Evolutionary conservation across 2,329 filamentous ascomycete species (phyloP).

Genomic region (Colletotrichum camelliae): DNA sequence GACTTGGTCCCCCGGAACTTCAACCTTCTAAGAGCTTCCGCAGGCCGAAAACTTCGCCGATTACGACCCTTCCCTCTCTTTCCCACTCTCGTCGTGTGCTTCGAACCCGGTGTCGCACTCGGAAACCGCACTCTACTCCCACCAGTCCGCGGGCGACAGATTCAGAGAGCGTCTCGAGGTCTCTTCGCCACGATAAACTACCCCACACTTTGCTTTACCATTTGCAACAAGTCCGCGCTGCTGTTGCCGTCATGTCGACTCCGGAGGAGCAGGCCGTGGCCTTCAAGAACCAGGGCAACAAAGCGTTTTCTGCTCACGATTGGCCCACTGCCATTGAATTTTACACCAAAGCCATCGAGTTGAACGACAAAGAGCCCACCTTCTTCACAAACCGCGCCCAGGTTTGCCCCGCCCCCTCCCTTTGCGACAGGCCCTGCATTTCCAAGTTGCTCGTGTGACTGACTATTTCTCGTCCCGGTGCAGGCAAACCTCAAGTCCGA

Average conservation of each 20-base stretch:
- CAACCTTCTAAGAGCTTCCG: constrained; percentile 21
- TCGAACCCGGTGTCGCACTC: background rate
- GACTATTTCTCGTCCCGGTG: constrained; percentile 30
- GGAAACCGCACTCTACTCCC: background rate
- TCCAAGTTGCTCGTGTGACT: constrained; percentile 49
- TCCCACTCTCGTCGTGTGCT: background rate
- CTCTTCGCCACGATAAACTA: constrained; percentile 4
- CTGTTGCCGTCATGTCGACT: constrained; percentile 40
- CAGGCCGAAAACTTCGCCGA: constrained; percentile 7
- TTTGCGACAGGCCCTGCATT: background rate
- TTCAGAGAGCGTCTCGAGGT: background rate
- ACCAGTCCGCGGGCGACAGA: background rate
- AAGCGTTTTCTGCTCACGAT: constrained; percentile 87
- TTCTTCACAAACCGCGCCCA: constrained; percentile 96
- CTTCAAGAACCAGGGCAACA: constrained; percentile 93
- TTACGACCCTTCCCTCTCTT: background rate
- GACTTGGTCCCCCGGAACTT: constrained; percentile 10
- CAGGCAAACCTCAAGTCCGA: constrained; percentile 96
- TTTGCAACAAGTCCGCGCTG: background rate
- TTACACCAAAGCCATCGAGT: constrained; percentile 87
- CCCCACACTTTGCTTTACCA: constrained; percentile 3
- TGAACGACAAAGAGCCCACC: constrained; percentile 82
- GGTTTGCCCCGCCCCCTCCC: constrained; percentile 53
- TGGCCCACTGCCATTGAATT: constrained; percentile 82
- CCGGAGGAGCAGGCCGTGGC: constrained; percentile 73